Evolutionary conservation across 805 yeast species (phyloP), one percentile per base, ranked within the genome.

Genomic region (Zygoascus bituminiphila): DNA sequence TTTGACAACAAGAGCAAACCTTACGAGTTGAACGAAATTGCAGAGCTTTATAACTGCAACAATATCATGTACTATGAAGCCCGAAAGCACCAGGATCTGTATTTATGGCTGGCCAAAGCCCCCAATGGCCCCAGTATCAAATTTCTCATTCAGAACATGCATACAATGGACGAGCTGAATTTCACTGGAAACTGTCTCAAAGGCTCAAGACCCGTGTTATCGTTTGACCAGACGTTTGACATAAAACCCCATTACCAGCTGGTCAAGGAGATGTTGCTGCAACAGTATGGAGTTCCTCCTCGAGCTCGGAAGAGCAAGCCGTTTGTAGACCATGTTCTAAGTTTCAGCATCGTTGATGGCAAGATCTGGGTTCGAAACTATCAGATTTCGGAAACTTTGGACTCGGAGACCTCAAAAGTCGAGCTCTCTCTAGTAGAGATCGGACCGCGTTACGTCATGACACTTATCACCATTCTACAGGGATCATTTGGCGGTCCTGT

Each of bases 401-500:
- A 72, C 44, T 55, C 56, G 12, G 54, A 44, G 22, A 52, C 49
- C 23, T 53, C 54, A 23, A 47, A 55, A 20, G 67, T 65, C 46
- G 87, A 88, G 53, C 67, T 86, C 53, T 79, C 88, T 15, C 73
- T 93, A 58, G 84, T 93, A 50, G 98, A 93, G 72, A 88, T 93
- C 57, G 98, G 98, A 2, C 98, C 98, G 46, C 79, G 98, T 66
- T 83, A 88, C 56, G 98, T 93, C 29, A 75, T 93, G 72, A 91
- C 98, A 2, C 81, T 84, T 54, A 89, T 93, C 57, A 82, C 94
- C 51, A 80, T 93, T 46, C 75, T 91, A 54, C 98, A 93, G 71
- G 98, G 98, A 44, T 88, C 97, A 1, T 93, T 93, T 60, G 91
- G 96, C 49, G 98, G 98, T 19, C 96, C 98, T 55, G 88, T 89